These are phyloP conservation scores for Capsicum chinense DNA, from an alignment of 257 asterid genomes.

Conservation along the genomic window DNA sequence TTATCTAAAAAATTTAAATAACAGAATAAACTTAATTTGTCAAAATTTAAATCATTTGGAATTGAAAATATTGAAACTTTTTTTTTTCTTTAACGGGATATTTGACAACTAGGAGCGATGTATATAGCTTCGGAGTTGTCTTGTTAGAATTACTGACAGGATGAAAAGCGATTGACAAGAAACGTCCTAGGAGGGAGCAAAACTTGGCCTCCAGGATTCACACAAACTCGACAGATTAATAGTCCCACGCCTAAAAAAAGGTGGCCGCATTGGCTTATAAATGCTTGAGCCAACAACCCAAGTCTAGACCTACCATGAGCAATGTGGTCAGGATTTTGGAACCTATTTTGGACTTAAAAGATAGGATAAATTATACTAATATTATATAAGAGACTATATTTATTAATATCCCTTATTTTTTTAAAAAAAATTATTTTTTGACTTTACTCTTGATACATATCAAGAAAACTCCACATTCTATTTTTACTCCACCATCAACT, in stretches of 20 bases:
- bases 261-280: conserved; percentile 68
- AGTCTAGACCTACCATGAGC: conserved; percentile 69
- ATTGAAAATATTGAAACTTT: not conserved
- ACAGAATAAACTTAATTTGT: not conserved
- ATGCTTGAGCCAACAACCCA: conserved; percentile 62
- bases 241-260: conserved; percentile 63
- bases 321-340: conserved; percentile 62
- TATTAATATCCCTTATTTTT: too few species aligned
- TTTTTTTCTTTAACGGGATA: conserved; percentile 49
- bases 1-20: not conserved
- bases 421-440: too few species aligned
- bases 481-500: too few species aligned
- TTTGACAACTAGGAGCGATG: conserved; percentile 72
- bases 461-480: too few species aligned
- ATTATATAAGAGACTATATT: too few species aligned
- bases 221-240: conserved; percentile 60
- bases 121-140: conserved; percentile 79
- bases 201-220: conserved; percentile 62
- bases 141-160: conserved; percentile 73
- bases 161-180: conserved; percentile 57
- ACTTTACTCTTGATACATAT: too few species aligned
- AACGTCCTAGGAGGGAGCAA: conserved; percentile 60
- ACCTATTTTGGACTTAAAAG: conserved; percentile 40
- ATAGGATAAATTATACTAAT: too few species aligned
- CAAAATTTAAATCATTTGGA: not conserved